Percentiles rank a stretch among this genome's conserved stretches.
These are phyloP conservation scores for Lichtheimia ornata DNA, from an alignment of 371 early-diverging fungal species.

Conservation along the genomic window DNA sequence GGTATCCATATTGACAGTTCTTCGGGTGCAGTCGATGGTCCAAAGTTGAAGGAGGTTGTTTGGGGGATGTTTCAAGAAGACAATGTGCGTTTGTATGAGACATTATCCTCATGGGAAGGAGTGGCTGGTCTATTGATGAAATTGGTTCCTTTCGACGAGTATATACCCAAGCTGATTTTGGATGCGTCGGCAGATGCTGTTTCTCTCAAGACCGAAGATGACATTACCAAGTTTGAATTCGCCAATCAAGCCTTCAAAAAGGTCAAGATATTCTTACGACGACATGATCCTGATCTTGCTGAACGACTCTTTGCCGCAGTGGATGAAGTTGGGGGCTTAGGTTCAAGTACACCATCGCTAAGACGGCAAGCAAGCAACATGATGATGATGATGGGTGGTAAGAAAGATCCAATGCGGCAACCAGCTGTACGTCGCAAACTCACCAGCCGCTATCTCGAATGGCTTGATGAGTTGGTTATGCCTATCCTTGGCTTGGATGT, in stretches of 20 bases:
- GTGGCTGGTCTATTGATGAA: constrained; percentile 34
- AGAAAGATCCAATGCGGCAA: constrained; percentile 28
- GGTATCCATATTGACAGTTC: constrained; percentile 31
- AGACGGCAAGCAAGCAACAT: background rate
- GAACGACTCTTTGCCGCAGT: constrained; percentile 27
- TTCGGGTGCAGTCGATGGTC: constrained; percentile 29
- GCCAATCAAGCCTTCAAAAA: constrained; percentile 30
- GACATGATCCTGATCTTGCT: constrained; percentile 27
- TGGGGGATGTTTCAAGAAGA: constrained; percentile 30
- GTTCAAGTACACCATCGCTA: background rate
- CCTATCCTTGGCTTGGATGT: constrained; percentile 35
- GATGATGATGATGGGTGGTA: constrained; percentile 6
- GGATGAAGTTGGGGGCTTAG: constrained; percentile 27
- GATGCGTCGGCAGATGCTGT: constrained; percentile 34
- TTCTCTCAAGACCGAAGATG: constrained; percentile 27
- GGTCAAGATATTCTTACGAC: constrained; percentile 28
- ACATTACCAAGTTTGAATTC: constrained; percentile 13
- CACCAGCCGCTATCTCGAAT: constrained; percentile 34
- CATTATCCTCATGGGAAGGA: constrained; percentile 36
- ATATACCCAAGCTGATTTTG: constrained; percentile 32
- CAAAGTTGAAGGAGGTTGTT: constrained; percentile 24
- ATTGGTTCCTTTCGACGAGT: constrained; percentile 42
- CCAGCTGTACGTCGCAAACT: constrained; percentile 43
- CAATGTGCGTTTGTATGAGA: constrained; percentile 25
- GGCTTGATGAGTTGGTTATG: constrained; percentile 50